phyloP scores from a whole-genome alignment of 1,284 basidiomycete species.

The Singerocomus rubriflavus region DNA sequence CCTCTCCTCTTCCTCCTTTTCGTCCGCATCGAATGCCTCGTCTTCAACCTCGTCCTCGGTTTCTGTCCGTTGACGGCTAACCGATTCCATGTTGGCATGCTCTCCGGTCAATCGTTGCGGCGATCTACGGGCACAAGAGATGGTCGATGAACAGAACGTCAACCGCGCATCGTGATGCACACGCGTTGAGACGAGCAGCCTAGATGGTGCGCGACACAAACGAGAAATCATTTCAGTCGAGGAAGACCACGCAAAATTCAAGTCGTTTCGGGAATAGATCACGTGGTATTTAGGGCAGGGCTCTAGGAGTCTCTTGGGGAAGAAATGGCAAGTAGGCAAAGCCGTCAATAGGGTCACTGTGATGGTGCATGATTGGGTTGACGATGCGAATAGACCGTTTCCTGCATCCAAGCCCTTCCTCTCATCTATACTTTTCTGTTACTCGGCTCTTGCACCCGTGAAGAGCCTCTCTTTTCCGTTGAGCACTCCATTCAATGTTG shows the following conservation, averaged over 20 bases:
- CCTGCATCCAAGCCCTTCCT: slow-evolving; percentile 9
- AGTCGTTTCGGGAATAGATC: slow-evolving; percentile 10
- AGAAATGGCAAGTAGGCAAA: too few relatives aligned
- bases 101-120: slow-evolving; percentile 9
- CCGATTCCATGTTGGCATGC: slow-evolving; percentile 2
- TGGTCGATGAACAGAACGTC: slow-evolving; percentile 24
- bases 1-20: slow-evolving; percentile 4
- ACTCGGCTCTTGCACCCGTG: slow-evolving; percentile 51
- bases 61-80: neutral
- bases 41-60: slow-evolving; percentile 9
- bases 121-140: slow-evolving; percentile 6
- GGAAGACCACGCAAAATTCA: slow-evolving; percentile 17
- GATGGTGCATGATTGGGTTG: slow-evolving; percentile 2
- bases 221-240: slow-evolving; percentile 23
- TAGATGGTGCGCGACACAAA: slow-evolving; percentile 14
- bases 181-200: slow-evolving; percentile 9
- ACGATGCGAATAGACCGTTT: slow-evolving; percentile 1
- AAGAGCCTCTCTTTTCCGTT: slow-evolving; percentile 40
- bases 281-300: slow-evolving; percentile 28
- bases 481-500: slow-evolving; percentile 30
- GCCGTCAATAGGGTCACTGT: too few relatives aligned
- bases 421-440: slow-evolving; percentile 48
- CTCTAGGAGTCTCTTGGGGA: neutral
- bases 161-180: slow-evolving; percentile 8
- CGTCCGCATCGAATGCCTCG: slow-evolving; percentile 2